Conservation (phyloP, 495 filamentous ascomycete species). For the Aspergillus carlsbadensis region DNA sequence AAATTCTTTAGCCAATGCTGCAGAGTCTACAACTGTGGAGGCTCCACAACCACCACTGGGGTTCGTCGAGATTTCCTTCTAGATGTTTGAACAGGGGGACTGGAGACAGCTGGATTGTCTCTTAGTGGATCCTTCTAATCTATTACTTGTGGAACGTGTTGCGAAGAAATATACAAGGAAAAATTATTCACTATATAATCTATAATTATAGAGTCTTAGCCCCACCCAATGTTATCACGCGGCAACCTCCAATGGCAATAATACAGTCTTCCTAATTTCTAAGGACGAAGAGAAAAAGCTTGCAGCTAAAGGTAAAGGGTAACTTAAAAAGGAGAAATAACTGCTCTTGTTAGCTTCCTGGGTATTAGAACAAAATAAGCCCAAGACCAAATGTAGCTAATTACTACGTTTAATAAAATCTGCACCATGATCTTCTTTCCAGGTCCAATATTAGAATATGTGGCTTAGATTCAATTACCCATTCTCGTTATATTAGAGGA, state of each 20-base stretch:
- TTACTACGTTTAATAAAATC: slow-evolving; percentile 16
- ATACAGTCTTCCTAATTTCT: slow-evolving; percentile 26
- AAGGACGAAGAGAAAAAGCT: slow-evolving; percentile 20
- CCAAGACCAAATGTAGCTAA: too few relatives aligned
- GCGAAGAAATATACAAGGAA: slow-evolving; percentile 23
- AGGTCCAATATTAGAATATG: too few relatives aligned
- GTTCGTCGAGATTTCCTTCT: too few relatives aligned
- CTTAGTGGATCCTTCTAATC: slow-evolving; percentile 15
- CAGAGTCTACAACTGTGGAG: too few relatives aligned
- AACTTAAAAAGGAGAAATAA: too few relatives aligned
- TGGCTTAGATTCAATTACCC: slow-evolving; percentile 1
- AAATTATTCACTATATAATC: slow-evolving; percentile 21
- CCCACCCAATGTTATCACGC: slow-evolving; percentile 18
- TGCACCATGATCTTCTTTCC: slow-evolving; percentile 8
- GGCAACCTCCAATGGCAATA: slow-evolving; percentile 19
- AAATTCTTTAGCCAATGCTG: too few relatives aligned
- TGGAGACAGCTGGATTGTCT: slow-evolving; percentile 18
- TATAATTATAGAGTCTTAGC: slow-evolving; percentile 18
- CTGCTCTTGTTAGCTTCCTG: too few relatives aligned
- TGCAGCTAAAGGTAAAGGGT: slow-evolving; percentile 16
- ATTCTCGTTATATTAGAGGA: slow-evolving; percentile 1
- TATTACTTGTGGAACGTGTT: slow-evolving; percentile 17
- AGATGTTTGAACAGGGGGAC: slow-evolving; percentile 14
- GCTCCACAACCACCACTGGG: too few relatives aligned
- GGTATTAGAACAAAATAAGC: too few relatives aligned